Base-by-base conservation (phyloP, 2,329 filamentous ascomycete species). In the Aureobasidium sp. region DNA sequence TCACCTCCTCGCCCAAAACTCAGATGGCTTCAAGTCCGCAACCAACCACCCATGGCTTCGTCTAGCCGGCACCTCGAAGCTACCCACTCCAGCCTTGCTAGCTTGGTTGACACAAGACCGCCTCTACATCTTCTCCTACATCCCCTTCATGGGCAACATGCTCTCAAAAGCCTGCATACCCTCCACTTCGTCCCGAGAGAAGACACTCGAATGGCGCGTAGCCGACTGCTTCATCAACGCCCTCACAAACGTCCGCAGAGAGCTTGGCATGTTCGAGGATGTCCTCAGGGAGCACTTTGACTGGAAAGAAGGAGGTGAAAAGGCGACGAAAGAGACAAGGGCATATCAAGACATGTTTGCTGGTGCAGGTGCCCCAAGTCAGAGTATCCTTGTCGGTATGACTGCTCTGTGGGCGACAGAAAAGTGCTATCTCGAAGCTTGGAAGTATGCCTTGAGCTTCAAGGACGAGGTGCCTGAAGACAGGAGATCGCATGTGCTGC, bases 321-420 rank as follows among this genome's bases (percentile, higher is more conserved):
- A 58, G 23, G 67, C 72, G 2, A 71, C 53, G n/a, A 59, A 69
- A 23, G 69, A 72, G 56, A 77, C 76, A 38, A 68, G 72, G 23
- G 84, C 83, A 18, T 85, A 89, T 70, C 80, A 87, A 20, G 85
- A 88, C 72, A 76, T 89, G 29, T 87, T 93, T 20, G 86, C 89
- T 63, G 85, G 83, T 11, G 84, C 84, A 4, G 82, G 86, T 25
- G 82, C 82, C 55, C 78, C 82, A 0, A 82, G 80, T 4, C 78
- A 80, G 2, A 82, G 79, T 2, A 73, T 92, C 71, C 77, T 94
- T 2, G 90, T 94, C 71, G 90, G 90, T 11, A 82, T 93, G 67
- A 85, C 92, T 4, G 85, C 93, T 20, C 84, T 94, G 45, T 95
- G 91, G 90, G 90, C 88, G 15, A 94, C 91, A 0, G 92, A 95